Base-by-base conservation (phyloP, 1,139 yeast genomes). In the Blastobotrys raffinosifermentans region DNA sequence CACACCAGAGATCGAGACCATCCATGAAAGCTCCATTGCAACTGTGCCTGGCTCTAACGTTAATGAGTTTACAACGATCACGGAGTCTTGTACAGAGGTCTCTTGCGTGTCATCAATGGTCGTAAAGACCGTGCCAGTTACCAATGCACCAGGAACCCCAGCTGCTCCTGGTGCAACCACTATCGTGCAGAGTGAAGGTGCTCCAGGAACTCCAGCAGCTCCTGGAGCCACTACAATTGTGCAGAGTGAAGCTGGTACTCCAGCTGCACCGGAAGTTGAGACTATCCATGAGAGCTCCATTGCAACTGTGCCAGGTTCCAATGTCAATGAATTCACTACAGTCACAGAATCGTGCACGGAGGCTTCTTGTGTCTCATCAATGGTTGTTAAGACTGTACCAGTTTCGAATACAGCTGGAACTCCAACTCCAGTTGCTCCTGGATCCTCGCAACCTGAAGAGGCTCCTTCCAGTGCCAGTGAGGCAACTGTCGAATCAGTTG, bases 1-100 rank as follows among this genome's bases (percentile, higher is more conserved):
- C n/a, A n/a, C n/a, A n/a, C n/a, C n/a, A n/a, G n/a, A n/a, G n/a
- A n/a, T n/a, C n/a, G n/a, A n/a, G n/a, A 29, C 31, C 3, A 30
- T 23, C 1, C 30, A 38, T 4, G 31, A 32, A 1, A 14, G 36
- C 11, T 35, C 46, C 2, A 27, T 34, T 5, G 34, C 38, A 22
- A 41, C 46, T 2, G 31, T 25, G 13, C 27, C 27, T 8, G 27
- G 27, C 9, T 18, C 30, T 2, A 26, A 19, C 5, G 22, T 19
- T n/a, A 25, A 25, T 16, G 31, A 29, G 18, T 22, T 18, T 19
- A 23, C 36, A 2, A 41, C 45, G 4, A 43, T 43, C 11, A 39
- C 47, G 1, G 32, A 41, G 13, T 45, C 47, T 3, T 43, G 47
- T 19, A 41, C 45, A 9, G 39, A 32, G 3, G 18, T 14, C 8